phyloP scores from a whole-genome alignment of 805 yeast genomes.

The Yamadazyma kitorensis region DNA sequence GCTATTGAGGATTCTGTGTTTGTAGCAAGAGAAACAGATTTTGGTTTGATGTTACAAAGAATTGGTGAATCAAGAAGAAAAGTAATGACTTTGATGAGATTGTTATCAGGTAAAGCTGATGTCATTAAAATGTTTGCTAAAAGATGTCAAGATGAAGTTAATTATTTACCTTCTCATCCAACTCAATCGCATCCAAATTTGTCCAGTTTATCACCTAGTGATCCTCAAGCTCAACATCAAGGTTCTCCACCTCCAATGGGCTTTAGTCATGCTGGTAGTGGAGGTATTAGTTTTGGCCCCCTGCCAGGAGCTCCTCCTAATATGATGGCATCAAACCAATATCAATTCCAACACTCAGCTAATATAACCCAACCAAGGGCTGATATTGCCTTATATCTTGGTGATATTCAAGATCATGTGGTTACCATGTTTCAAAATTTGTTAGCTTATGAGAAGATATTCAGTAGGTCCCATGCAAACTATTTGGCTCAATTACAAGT shows the following conservation, averaged over 20 bases:
- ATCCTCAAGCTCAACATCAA: conserved; percentile 4
- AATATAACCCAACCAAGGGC: conserved; percentile 63
- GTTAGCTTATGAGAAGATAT: conserved; percentile 86
- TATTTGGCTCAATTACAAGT: conserved; percentile 93
- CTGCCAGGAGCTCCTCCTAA: conserved; percentile 31
- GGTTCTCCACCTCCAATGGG: conserved; percentile 10
- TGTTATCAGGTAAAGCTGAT: conserved; percentile 91
- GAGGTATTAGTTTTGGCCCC: conserved; percentile 36
- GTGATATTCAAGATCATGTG: conserved; percentile 96
- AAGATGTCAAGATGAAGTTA: conserved; percentile 74
- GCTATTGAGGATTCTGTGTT: conserved; percentile 85
- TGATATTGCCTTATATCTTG: conserved; percentile 87
- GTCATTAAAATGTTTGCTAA: conserved; percentile 95
- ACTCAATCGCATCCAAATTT: conserved; percentile 16
- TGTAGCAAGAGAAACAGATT: conserved; percentile 70
- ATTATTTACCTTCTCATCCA: conserved; percentile 18
- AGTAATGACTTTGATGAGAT: conserved; percentile 88
- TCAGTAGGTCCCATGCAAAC: conserved; percentile 87
- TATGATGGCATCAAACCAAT: conserved; percentile 15
- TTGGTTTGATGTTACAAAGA: conserved; percentile 69
- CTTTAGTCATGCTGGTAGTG: conserved; percentile 14
- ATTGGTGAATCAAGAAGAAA: conserved; percentile 89
- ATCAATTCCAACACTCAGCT: conserved; percentile 16
- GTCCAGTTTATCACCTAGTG: conserved; percentile 10
- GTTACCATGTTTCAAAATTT: conserved; percentile 93